Percentiles rank a stretch among this genome's conserved stretches.
Evolutionary conservation across 2,329 filamentous ascomycete species (phyloP).

Genomic region (Aspergillus fijiensis): DNA sequence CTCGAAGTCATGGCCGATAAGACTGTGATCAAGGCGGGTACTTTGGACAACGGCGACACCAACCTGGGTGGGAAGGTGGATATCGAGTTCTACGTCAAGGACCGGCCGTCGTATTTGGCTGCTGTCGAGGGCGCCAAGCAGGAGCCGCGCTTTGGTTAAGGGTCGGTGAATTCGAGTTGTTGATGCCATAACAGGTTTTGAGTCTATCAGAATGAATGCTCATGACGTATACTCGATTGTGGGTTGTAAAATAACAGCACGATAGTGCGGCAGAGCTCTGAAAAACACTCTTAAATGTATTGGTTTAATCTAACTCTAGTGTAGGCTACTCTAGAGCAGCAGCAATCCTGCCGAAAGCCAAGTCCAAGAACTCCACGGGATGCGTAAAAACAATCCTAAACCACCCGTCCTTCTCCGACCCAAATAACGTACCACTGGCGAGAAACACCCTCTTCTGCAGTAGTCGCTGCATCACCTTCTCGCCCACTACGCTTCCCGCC

Average conservation of each 20-base stretch:
- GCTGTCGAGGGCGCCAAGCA: constrained; percentile 50
- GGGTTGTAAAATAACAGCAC: too few relatives aligned
- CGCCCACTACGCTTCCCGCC: constrained; percentile 19
- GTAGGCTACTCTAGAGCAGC: neutral
- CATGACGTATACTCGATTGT: too few relatives aligned
- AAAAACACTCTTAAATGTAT: too few relatives aligned
- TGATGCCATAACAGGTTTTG: neutral
- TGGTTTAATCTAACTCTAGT: too few relatives aligned
- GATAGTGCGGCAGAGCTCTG: too few relatives aligned
- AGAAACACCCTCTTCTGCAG: constrained; percentile 39
- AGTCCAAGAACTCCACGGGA: neutral
- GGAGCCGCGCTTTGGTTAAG: constrained; percentile 34
- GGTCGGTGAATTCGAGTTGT: neutral
- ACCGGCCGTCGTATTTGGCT: constrained; percentile 48
- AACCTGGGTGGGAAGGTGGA: constrained; percentile 45
- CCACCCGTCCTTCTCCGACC: constrained; percentile 43
- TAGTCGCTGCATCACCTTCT: constrained; percentile 37
- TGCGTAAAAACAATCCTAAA: constrained; percentile 43
- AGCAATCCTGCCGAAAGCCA: neutral
- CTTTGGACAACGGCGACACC: constrained; percentile 51
- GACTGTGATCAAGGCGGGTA: constrained; percentile 53
- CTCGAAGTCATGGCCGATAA: constrained; percentile 55
- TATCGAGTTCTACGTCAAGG: constrained; percentile 56
- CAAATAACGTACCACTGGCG: constrained; percentile 36
- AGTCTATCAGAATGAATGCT: neutral